Conservation (phyloP, 2,329 filamentous ascomycete genomes). For the Penicillium sp. region DNA sequence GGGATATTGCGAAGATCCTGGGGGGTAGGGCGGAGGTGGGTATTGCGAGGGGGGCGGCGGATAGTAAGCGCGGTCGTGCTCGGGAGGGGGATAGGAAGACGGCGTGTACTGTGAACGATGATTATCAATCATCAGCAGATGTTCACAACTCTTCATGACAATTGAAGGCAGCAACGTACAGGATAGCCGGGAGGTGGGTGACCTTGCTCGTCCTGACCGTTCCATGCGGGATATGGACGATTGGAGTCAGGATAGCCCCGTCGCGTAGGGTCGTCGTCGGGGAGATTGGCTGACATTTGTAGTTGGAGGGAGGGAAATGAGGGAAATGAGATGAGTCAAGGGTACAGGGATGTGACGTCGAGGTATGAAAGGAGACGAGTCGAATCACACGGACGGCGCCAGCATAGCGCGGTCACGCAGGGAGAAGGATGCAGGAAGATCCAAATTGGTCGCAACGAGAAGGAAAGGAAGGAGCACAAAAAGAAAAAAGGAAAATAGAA, state of each 20-base stretch:
- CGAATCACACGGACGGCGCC: conserved; percentile 23
- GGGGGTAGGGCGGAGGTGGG: conserved; percentile 25
- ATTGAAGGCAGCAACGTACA: conserved; percentile 26
- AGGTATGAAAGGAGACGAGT: conserved; percentile 18
- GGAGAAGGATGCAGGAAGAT: conserved; percentile 17
- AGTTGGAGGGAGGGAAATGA: conserved; percentile 21
- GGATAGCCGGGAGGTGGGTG: conserved; percentile 32
- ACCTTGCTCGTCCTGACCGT: conserved; percentile 36
- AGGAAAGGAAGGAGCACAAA: not conserved
- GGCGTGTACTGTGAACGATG: conserved; percentile 28
- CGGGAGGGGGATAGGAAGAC: conserved; percentile 30
- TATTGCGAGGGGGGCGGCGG: conserved; percentile 36
- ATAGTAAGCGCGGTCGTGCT: conserved; percentile 32
- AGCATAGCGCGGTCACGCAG: conserved; percentile 27
- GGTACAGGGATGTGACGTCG: conserved; percentile 26
- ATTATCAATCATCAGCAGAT: conserved; percentile 4
- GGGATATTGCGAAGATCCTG: conserved; percentile 36
- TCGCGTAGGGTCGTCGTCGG: conserved; percentile 42
- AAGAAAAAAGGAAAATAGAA: conserved; percentile 9
- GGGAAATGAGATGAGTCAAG: conserved; percentile 26
- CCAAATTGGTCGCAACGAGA: conserved; percentile 6
- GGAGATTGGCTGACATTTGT: conserved; percentile 44
- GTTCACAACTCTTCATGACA: not conserved
- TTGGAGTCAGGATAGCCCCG: conserved; percentile 40
- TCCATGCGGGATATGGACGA: conserved; percentile 28